Base-by-base conservation (phyloP, 2,329 filamentous ascomycete genomes). In the Pseudogymnoascus sp. region DNA sequence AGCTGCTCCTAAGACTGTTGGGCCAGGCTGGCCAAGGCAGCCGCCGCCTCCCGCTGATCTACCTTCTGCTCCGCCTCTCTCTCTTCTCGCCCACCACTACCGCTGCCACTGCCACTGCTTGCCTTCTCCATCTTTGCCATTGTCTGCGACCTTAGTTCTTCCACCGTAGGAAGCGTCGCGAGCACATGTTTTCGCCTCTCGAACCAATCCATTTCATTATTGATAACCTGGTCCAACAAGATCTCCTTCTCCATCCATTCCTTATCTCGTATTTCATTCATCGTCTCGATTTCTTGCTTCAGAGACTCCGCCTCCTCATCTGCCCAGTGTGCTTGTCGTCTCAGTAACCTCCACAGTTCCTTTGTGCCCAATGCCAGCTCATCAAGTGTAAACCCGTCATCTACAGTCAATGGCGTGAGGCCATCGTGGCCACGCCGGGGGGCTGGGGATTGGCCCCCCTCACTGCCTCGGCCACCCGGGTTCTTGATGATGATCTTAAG, bases 211-310 rank as follows among this genome's bases (percentile, higher is more conserved):
- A 84, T 79, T 72, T 93, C 90, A 69, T 78, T 81, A 69, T 81
- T 75, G 67, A 91, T 81, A 33, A 88, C 81, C 70, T 91, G 90
- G 63, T 90, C 84, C n/a, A 94, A 74, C 15, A 93, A 74, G 31
- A 90, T 81, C 74, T 94, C 90, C 74, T 93, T 93, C 74, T 90
- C 85, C 12, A 85, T 77, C 90, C 90, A 94, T 71, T 91, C 89
- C 65, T 85, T 80, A 72, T 84, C 84, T 73, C 88, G 86, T 10
- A 80, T 70, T 36, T 83, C 82, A 72, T 93, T 89, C 73, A 88
- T 81, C 44, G 78, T 77, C 66, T 86, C 84, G 67, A 86, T 84
- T 72, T 92, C 86, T 61, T 78, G 78, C 68, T 81, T 82, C 59
- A 94, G 77, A 39, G 79, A 74, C 60, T 89, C 85, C 63, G 80